Conservation (phyloP, 1,139 yeast species). For the Eremothecium coryli region DNA sequence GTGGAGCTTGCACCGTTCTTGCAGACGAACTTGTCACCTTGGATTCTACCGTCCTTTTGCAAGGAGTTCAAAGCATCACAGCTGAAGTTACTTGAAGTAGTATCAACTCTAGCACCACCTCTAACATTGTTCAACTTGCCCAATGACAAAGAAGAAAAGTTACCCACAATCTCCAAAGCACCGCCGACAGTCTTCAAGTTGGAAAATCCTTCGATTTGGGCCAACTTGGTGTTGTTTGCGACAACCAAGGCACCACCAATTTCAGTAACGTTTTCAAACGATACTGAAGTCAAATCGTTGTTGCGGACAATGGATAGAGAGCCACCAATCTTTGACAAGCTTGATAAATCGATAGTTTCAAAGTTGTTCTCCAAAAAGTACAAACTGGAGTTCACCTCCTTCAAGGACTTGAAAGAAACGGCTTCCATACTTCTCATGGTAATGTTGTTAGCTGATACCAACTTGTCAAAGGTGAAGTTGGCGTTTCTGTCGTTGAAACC, state of each 20-base stretch:
- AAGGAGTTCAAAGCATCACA: constrained; percentile 66
- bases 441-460: constrained; percentile 77
- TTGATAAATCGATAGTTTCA: constrained; percentile 46
- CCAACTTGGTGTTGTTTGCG: constrained; percentile 70
- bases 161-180: constrained; percentile 74
- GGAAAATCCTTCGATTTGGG: constrained; percentile 62
- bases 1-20: constrained; percentile 57
- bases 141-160: constrained; percentile 71
- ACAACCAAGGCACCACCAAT: constrained; percentile 86
- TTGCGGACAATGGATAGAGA: constrained; percentile 70
- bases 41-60: constrained; percentile 66
- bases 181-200: constrained; percentile 70
- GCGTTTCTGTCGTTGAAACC: constrained; percentile 77
- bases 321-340: constrained; percentile 61
- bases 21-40: constrained; percentile 84
- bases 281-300: constrained; percentile 57
- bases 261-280: constrained; percentile 58
- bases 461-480: constrained; percentile 56
- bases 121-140: constrained; percentile 63
- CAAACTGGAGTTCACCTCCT: constrained; percentile 67
- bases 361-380: constrained; percentile 63
- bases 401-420: constrained; percentile 59
- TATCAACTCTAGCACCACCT: constrained; percentile 84
- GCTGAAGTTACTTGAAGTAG: constrained; percentile 64
- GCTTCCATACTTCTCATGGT: constrained; percentile 72